Evolutionary conservation across 495 filamentous ascomycete genomes (phyloP).

Genomic region (Bacidia rubella): DNA sequence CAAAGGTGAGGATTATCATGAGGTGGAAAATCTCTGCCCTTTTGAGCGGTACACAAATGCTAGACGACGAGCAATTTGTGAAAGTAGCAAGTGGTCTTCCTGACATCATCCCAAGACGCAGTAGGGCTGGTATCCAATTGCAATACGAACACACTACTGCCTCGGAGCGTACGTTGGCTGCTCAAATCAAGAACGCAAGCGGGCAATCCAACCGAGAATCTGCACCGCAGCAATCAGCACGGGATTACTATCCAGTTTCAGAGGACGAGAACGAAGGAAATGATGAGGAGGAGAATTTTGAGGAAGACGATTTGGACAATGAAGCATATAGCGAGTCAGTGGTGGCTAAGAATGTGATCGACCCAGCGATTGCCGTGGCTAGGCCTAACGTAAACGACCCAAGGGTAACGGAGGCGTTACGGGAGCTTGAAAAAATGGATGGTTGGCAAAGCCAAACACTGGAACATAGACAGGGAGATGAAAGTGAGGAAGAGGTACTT

Average conservation of each 20-base stretch:
- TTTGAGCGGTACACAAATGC: conserved; percentile 23
- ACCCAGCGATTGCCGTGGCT: not conserved
- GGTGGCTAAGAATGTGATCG: no score
- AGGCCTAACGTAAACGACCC: not conserved
- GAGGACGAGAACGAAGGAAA: not conserved
- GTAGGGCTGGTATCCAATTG: not conserved
- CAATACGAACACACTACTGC: not conserved
- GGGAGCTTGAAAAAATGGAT: conserved; percentile 25
- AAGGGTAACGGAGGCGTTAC: conserved; percentile 12
- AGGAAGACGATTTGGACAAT: not conserved
- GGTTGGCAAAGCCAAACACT: not conserved
- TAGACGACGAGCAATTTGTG: conserved; percentile 38
- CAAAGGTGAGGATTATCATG: conserved; percentile 75
- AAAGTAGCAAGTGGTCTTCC: conserved; percentile 29
- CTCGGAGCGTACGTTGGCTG: not conserved
- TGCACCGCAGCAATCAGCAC: not conserved
- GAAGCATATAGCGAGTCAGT: no score
- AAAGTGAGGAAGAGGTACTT: no score
- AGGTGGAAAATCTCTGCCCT: conserved; percentile 55
- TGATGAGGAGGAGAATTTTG: not conserved
- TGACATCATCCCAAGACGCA: conserved; percentile 14
- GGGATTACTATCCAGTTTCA: not conserved
- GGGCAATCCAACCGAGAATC: not conserved
- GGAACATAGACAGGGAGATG: no score
- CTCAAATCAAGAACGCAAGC: not conserved